phyloP scores from a whole-genome alignment of 495 filamentous ascomycete genomes.

The Beverwykella pulmonaria region DNA sequence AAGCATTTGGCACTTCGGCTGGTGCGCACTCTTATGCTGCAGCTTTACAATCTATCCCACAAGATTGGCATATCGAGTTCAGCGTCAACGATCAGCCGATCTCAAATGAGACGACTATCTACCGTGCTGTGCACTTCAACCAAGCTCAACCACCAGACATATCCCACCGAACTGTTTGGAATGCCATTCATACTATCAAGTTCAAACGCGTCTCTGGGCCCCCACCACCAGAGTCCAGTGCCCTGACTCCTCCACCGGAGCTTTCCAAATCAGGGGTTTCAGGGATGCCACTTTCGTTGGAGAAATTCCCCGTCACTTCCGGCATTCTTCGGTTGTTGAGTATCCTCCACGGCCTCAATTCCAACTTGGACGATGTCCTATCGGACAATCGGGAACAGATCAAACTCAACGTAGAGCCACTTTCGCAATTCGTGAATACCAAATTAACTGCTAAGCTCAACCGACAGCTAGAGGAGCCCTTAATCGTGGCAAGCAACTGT shows the following conservation, averaged over 20 bases:
- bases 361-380: conserved; percentile 93
- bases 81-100: conserved; percentile 82
- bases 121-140: conserved; percentile 85
- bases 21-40: conserved; percentile 77
- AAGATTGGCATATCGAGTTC: conserved; percentile 99
- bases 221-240: conserved; percentile 76
- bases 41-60: conserved; percentile 74
- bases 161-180: conserved; percentile 79
- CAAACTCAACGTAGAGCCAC: conserved; percentile 75
- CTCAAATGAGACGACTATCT: conserved; percentile 91
- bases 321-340: conserved; percentile 87
- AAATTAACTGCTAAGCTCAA: conserved; percentile 99
- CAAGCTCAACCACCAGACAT: conserved; percentile 67
- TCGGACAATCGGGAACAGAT: conserved; percentile 76
- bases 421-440: conserved; percentile 97
- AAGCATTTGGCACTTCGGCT: conserved; percentile 44
- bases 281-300: conserved; percentile 77
- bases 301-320: conserved; percentile 78
- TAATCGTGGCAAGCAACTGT: conserved; percentile 97
- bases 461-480: conserved; percentile 93
- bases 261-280: conserved; percentile 52
- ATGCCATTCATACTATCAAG: conserved; percentile 84
- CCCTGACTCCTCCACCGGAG: conserved; percentile 60
- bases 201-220: conserved; percentile 86
- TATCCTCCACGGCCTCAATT: conserved; percentile 90